Percentiles rank a stretch among this genome's conserved stretches.
phyloP scores from a whole-genome alignment of 2,329 filamentous ascomycete species.

The Colletotrichum lini region DNA sequence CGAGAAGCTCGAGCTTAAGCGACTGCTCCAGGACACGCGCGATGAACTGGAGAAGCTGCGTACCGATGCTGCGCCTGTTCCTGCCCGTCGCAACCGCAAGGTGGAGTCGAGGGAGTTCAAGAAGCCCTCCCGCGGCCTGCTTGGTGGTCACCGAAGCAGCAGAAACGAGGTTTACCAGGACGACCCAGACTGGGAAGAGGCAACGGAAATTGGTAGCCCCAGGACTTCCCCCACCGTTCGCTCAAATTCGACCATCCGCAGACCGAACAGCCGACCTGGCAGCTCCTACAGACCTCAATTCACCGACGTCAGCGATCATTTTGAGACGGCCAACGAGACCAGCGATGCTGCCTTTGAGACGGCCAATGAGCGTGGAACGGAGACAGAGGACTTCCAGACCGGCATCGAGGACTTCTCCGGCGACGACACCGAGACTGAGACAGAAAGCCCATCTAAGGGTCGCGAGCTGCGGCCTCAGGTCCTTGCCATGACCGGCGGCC shows the following conservation, averaged over 20 bases:
- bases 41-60: slow-evolving; percentile 88
- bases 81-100: slow-evolving; percentile 75
- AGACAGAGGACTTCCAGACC: slow-evolving; percentile 96
- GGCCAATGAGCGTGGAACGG: slow-evolving; percentile 84
- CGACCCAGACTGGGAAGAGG: slow-evolving; percentile 93
- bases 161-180: slow-evolving; percentile 85
- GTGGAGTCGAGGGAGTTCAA: slow-evolving; percentile 79
- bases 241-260: slow-evolving; percentile 50
- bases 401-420: slow-evolving; percentile 85
- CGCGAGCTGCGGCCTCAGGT: slow-evolving; percentile 59
- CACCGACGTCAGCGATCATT: slow-evolving; percentile 75
- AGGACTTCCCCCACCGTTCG: slow-evolving; percentile 57
- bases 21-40: slow-evolving; percentile 93
- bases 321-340: slow-evolving; percentile 86
- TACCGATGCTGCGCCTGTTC: slow-evolving; percentile 61
- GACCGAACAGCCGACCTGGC: slow-evolving; percentile 43
- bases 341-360: slow-evolving; percentile 76
- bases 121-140: slow-evolving; percentile 76
- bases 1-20: slow-evolving; percentile 95
- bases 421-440: slow-evolving; percentile 84
- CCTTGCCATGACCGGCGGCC: slow-evolving; percentile 62
- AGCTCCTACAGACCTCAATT: slow-evolving; percentile 40
- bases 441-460: slow-evolving; percentile 73
- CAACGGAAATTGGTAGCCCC: slow-evolving; percentile 68
- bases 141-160: slow-evolving; percentile 81